phyloP scores from a whole-genome alignment of 257 asterid species.

The Datura wrightii region DNA sequence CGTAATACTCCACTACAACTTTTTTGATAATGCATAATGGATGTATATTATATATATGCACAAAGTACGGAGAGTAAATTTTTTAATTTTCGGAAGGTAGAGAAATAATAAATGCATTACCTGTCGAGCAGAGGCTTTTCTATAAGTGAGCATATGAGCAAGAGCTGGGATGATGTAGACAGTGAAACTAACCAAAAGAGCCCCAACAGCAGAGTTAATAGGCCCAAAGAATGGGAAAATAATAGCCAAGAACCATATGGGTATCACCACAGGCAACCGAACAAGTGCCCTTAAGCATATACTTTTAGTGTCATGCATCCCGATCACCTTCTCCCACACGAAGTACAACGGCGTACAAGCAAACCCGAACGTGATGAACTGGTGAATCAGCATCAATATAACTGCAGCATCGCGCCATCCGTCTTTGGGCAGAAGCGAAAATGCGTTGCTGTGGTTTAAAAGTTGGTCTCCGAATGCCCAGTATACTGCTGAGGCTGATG shows the following conservation, averaged over 20 bases:
- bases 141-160: conserved; percentile 89
- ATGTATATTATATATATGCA: too few species aligned
- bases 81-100: too few species aligned
- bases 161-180: conserved; percentile 89
- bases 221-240: conserved; percentile 96
- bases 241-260: conserved; percentile 94
- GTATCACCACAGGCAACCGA: conserved; percentile 84
- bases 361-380: conserved; percentile 93
- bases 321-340: conserved; percentile 97
- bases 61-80: too few species aligned
- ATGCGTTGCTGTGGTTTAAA: conserved; percentile 81
- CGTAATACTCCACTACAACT: too few species aligned
- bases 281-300: conserved; percentile 85
- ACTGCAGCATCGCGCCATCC: conserved; percentile 90
- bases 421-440: conserved; percentile 73
- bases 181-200: conserved; percentile 91
- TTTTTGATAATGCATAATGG: too few species aligned
- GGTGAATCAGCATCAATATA: conserved; percentile 91
- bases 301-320: conserved; percentile 89
- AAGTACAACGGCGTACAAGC: conserved; percentile 94
- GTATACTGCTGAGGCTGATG: conserved; percentile 87
- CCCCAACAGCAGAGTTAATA: conserved; percentile 90
- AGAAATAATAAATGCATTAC: conserved; percentile 40
- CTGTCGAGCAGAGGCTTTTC: conserved; percentile 81
- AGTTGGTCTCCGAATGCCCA: conserved; percentile 96